phyloP scores from a whole-genome alignment of 176 grass and related monocot species.

The Hordeum vulgare region MorexV3_pseudomolecules_assembly NC_058520.1:508793338-508793837 shows the following conservation, averaged over 20 bases:
- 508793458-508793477: background rate
- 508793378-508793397: background rate
- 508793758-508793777: background rate
- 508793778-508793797: background rate
- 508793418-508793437: background rate
- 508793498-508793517: background rate
- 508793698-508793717: background rate
- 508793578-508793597: background rate
- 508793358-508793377: background rate
- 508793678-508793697: background rate
- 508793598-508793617: background rate
- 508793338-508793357: background rate
- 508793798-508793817: background rate
- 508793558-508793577: too few species aligned
- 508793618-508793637: background rate
- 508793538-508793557: too few species aligned
- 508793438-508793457: slow-evolving; percentile 1
- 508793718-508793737: background rate
- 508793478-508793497: background rate
- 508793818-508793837: background rate
- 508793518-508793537: background rate
- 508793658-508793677: background rate
- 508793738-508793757: background rate
- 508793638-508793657: background rate
- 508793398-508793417: background rate